These are phyloP conservation scores for Fagopyrum homotropicum DNA, from an alignment of 148 eudicot species.

Conservation along the genomic window DNA sequence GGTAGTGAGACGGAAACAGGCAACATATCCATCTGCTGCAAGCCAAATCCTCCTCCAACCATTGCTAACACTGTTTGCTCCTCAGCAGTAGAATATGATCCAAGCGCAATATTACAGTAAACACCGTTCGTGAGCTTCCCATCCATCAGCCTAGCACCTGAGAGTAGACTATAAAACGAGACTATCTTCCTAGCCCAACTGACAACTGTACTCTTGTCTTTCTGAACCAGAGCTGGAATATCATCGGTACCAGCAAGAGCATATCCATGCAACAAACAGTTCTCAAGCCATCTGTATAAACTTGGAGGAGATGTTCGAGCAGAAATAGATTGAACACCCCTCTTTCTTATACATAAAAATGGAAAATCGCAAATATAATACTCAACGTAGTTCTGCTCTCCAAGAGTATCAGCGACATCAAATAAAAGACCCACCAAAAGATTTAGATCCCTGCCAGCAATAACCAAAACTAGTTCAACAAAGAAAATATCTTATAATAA, in stretches of 20 bases:
- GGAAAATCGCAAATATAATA: constrained; percentile 96
- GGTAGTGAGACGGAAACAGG: constrained; percentile 95
- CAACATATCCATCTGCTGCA: constrained; percentile 88
- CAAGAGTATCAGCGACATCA: constrained; percentile 55
- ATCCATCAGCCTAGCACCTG: constrained; percentile 54
- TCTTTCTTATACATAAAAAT: constrained; percentile 37
- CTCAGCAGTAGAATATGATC: constrained; percentile 54
- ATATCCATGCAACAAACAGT: constrained; percentile 70
- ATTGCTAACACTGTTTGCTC: constrained; percentile 80
- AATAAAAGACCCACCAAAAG: constrained; percentile 65
- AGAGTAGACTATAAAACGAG: constrained; percentile 74
- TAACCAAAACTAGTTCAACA: neutral
- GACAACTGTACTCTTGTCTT: constrained; percentile 53
- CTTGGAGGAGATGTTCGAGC: constrained; percentile 59
- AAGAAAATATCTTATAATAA: neutral
- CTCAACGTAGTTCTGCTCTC: constrained; percentile 65
- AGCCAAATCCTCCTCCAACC: constrained; percentile 95
- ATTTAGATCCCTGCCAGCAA: constrained; percentile 62
- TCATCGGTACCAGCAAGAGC: constrained; percentile 39
- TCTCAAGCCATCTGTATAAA: constrained; percentile 88
- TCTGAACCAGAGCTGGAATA: constrained; percentile 71
- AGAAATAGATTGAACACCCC: constrained; percentile 20
- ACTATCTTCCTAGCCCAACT: constrained; percentile 87
- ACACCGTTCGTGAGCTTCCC: constrained; percentile 76
- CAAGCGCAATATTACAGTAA: constrained; percentile 64